Conservation (phyloP, 225 moss, liverwort and hornwort genomes). For the Climacium dendroides region DNA sequence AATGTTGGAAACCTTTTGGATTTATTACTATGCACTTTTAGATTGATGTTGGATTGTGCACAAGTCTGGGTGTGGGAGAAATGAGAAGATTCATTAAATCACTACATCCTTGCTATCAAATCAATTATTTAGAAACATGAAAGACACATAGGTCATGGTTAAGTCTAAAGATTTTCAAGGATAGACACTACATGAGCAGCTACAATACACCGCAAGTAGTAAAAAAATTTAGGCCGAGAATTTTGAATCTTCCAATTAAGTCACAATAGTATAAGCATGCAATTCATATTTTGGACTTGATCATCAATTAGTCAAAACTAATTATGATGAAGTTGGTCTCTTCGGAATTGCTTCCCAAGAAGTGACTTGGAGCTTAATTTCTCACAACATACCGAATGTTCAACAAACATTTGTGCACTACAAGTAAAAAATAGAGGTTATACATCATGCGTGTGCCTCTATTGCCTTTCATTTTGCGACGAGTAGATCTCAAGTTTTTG, state of each 20-base stretch:
- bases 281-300: not conserved
- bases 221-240: not conserved
- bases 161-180: no score
- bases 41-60: no score
- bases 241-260: not conserved
- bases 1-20: no score
- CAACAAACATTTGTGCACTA: not conserved
- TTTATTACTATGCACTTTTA: no score
- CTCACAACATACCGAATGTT: not conserved
- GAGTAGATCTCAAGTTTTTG: not conserved
- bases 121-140: no score
- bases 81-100: no score
- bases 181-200: no score
- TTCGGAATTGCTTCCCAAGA: not conserved
- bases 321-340: not conserved
- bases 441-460: not conserved
- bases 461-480: not conserved
- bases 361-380: not conserved
- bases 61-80: no score
- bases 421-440: not conserved
- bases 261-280: not conserved
- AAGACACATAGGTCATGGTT: no score
- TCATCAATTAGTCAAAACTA: not conserved
- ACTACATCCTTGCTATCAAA: no score
- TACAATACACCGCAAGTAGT: no score